Percentiles rank a stretch among this genome's conserved stretches.
phyloP scores from a whole-genome alignment of 176 grass and related monocot genomes.

The Oryza rufipogon region DNA sequence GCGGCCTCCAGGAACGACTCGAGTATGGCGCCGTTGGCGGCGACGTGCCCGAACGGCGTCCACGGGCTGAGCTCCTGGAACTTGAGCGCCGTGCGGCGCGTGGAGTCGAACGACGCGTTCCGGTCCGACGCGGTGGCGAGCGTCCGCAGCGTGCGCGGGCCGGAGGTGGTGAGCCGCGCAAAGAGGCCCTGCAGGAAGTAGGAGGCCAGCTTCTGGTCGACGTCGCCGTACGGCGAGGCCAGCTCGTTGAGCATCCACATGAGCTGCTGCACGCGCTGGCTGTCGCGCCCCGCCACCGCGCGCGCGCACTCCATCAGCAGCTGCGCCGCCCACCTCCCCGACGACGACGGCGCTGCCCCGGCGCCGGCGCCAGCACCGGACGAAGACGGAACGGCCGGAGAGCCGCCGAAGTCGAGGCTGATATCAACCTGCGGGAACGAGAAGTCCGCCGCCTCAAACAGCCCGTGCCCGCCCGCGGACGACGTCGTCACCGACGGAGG shows the following conservation, averaged over 20 bases:
- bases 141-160: constrained; percentile 68
- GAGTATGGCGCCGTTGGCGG: constrained; percentile 91
- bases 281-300: constrained; percentile 72
- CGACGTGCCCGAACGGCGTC: constrained; percentile 95
- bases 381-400: constrained; percentile 59
- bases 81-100: constrained; percentile 76
- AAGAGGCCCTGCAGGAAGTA: constrained; percentile 93
- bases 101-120: constrained; percentile 88
- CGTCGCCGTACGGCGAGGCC: constrained; percentile 87
- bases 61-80: constrained; percentile 99
- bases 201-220: constrained; percentile 90
- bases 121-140: constrained; percentile 73
- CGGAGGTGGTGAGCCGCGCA: constrained; percentile 79
- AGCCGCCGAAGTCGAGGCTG: constrained; percentile 90
- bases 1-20: constrained; percentile 84
- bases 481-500: constrained; percentile 39
- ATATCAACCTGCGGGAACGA: constrained; percentile 79
- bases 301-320: constrained; percentile 82
- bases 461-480: constrained; percentile 58
- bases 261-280: constrained; percentile 95
- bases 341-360: constrained; percentile 35
- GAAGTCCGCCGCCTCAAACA: constrained; percentile 81
- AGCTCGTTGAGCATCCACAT: constrained; percentile 99
- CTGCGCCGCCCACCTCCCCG: constrained; percentile 67
- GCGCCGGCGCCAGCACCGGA: constrained; percentile 11